Conservation (phyloP, 2,329 filamentous ascomycete species). For the Macrophomina pseudophaseolina region DNA sequence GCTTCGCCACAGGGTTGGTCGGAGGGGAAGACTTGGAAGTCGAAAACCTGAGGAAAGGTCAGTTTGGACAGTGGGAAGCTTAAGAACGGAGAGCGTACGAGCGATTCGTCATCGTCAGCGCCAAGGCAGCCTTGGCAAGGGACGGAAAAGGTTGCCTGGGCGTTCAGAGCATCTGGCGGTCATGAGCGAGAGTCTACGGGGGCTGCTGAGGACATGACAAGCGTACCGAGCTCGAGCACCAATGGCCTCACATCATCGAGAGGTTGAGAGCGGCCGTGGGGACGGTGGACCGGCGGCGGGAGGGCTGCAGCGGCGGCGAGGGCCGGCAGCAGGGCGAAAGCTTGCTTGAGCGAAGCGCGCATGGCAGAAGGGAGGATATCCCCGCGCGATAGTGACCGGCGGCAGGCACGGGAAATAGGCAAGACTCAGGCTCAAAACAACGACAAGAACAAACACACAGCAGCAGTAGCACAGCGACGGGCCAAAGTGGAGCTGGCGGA, state of each 20-base stretch:
- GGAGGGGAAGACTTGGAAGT: slow-evolving; percentile 46
- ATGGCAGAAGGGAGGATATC: slow-evolving; percentile 14
- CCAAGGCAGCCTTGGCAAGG: slow-evolving; percentile 50
- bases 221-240: slow-evolving; percentile 27
- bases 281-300: slow-evolving; percentile 31
- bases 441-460: slow-evolving; percentile 6
- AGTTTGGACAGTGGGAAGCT: slow-evolving; percentile 42
- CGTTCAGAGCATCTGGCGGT: slow-evolving; percentile 27
- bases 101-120: slow-evolving; percentile 47
- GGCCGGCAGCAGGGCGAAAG: slow-evolving; percentile 31
- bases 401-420: background rate
- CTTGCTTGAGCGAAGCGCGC: slow-evolving; percentile 24
- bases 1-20: slow-evolving; percentile 45
- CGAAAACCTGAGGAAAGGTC: slow-evolving; percentile 45
- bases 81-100: slow-evolving; percentile 38
- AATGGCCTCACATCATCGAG: slow-evolving; percentile 19
- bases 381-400: background rate
- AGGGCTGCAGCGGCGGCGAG: slow-evolving; percentile 36
- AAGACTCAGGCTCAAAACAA: background rate
- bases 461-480: slow-evolving; percentile 4
- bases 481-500: slow-evolving; percentile 20
- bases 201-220: background rate
- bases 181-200: slow-evolving; percentile 27
- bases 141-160: slow-evolving; percentile 49
- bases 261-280: background rate